Base-by-base conservation (phyloP, 1,139 yeast genomes). In the Yamadazyma pseudoaaseri region DNA sequence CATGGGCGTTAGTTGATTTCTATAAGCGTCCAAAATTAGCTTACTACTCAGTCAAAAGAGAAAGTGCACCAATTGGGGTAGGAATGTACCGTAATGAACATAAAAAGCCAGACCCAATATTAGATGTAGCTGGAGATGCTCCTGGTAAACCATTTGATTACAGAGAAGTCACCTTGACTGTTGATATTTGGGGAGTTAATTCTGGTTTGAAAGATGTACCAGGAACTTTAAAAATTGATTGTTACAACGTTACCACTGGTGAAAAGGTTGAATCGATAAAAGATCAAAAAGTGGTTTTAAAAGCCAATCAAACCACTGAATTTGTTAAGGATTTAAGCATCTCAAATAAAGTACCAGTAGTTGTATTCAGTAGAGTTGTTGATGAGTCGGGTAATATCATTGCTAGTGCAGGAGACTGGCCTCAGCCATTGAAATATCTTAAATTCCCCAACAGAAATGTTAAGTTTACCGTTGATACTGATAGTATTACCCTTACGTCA, bases 351-450 rank as follows among this genome's bases (percentile, higher is more conserved):
- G 27, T 38, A 11, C 52, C 52, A 7, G 45, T 50, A 3, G 62
- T 54, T 3, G 51, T 57, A 9, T 47, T 49, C 37, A 38, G 48
- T 33, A 34, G 54, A 26, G 36, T 54, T 26, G 41, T 49, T 18
- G 36, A 40, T 17, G 31, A 33, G 13, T 29, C 47, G 8, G 51
- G 48, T 6, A 20, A 40, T 4, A 41, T 55, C 6, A 35, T 68
- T 13, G 59, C 68, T 7, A 48, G 62, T 33, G 62, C 66, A 6
- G 56, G 60, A 9, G 76, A 71, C 42, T 73, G 79, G 79, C 79
- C 79, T 3, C 77, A 74, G 45, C 79, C 79, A 10, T 52, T 74
- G 40, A 73, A 73, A 44, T 60, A 66, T 41, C 48, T 68, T 23
- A 49, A 53, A 25, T 58, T 67, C 44, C 55, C 57, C 3, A 42